Percentiles rank a stretch among this genome's conserved stretches.
Conservation (phyloP, 345 rosid genomes). For the Acer yangbiense region DNA sequence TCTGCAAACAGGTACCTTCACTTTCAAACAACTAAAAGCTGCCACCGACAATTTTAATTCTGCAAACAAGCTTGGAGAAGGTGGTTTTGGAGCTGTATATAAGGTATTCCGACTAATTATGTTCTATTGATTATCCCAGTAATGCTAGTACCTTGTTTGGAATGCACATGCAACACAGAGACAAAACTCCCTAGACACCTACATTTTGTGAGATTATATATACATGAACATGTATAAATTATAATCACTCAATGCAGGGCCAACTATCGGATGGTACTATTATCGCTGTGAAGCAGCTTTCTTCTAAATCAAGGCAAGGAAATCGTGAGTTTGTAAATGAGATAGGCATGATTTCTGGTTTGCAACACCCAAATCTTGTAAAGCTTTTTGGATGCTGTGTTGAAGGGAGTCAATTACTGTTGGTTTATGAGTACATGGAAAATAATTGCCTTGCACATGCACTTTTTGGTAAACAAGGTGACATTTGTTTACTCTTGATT, state of each 20-base stretch:
- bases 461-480: slow-evolving; percentile 31
- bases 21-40: slow-evolving; percentile 43
- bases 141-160: background rate
- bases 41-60: slow-evolving; percentile 42
- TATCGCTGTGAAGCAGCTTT: slow-evolving; percentile 72
- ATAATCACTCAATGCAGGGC: slow-evolving; percentile 28
- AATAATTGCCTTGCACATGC: slow-evolving; percentile 55
- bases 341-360: slow-evolving; percentile 37
- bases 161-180: background rate
- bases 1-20: slow-evolving; percentile 39
- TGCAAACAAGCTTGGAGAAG: slow-evolving; percentile 50
- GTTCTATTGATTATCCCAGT: background rate
- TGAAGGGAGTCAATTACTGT: slow-evolving; percentile 34
- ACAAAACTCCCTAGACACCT: too few relatives aligned
- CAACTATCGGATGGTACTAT: slow-evolving; percentile 53
- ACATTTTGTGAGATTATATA: too few relatives aligned
- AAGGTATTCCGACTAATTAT: slow-evolving; percentile 28
- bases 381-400: slow-evolving; percentile 35
- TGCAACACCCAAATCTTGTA: slow-evolving; percentile 43
- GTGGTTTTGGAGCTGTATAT: slow-evolving; percentile 54
- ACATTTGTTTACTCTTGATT: background rate
- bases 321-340: slow-evolving; percentile 65
- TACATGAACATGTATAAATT: too few relatives aligned
- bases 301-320: slow-evolving; percentile 73
- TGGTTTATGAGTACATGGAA: slow-evolving; percentile 74